phyloP scores from a whole-genome alignment of 2,329 filamentous ascomycete species.

The Phialemonium atrogriseum region DNA sequence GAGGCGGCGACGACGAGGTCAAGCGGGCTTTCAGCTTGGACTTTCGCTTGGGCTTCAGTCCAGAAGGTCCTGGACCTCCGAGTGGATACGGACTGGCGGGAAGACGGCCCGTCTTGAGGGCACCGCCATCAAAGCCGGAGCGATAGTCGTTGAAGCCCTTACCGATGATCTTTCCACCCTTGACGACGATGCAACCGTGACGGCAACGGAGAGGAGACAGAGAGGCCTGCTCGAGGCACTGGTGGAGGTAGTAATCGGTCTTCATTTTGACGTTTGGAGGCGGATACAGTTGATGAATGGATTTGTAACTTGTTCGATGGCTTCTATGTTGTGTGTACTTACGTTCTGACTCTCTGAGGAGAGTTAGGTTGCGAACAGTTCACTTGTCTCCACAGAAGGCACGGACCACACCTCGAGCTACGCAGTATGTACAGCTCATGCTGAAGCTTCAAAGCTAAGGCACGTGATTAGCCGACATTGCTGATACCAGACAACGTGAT shows the following conservation, averaged over 20 bases:
- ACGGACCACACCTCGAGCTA: too few relatives aligned
- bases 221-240: conserved; percentile 43
- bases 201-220: conserved; percentile 39
- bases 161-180: conserved; percentile 44
- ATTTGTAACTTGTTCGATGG: neutral
- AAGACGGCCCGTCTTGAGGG: conserved; percentile 36
- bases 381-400: too few relatives aligned
- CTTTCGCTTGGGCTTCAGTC: conserved; percentile 27
- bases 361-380: too few relatives aligned
- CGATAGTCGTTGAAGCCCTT: conserved; percentile 42
- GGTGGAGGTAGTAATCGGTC: conserved; percentile 34
- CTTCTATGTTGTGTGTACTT: too few relatives aligned
- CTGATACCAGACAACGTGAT: too few relatives aligned
- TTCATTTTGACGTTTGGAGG: too few relatives aligned
- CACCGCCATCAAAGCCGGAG: conserved; percentile 38
- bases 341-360: too few relatives aligned
- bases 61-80: conserved; percentile 15
- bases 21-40: conserved; percentile 16
- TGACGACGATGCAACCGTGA: conserved; percentile 38
- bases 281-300: neutral
- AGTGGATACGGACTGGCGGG: conserved; percentile 23
- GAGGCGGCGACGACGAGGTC: conserved; percentile 12
- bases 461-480: too few relatives aligned
- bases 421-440: too few relatives aligned
- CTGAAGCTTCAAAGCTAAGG: too few relatives aligned